Evolutionary conservation across 768 basidiomycete genomes (phyloP).

Genomic region (Cyclocybe cylindracea): DNA sequence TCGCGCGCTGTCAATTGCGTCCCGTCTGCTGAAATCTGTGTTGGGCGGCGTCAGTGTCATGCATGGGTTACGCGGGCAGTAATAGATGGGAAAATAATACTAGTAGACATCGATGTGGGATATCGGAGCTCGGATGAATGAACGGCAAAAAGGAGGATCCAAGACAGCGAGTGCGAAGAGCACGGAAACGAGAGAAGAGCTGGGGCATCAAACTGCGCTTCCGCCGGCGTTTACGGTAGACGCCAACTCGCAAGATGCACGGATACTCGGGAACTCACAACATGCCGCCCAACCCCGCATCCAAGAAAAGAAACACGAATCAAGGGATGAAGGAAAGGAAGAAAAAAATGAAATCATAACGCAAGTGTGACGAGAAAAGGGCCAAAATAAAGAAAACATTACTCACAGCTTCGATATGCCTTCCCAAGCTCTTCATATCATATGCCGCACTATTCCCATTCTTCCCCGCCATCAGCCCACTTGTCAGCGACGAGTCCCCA

Average conservation of each 20-base stretch:
- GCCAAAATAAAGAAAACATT: slow-evolving; percentile 1
- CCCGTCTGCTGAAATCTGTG: slow-evolving; percentile 63
- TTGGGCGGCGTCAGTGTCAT: no score
- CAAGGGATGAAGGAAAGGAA: slow-evolving; percentile 8
- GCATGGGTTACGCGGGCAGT: no score
- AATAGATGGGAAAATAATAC: no score
- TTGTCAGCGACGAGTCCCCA: slow-evolving; percentile 47
- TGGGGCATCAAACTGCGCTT: no score
- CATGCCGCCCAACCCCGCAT: neutral
- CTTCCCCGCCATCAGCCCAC: slow-evolving; percentile 70
- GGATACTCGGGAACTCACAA: no score
- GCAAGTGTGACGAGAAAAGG: neutral
- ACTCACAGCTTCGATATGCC: slow-evolving; percentile 96
- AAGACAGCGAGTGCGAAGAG: no score
- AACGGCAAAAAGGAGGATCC: no score
- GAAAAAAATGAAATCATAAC: slow-evolving; percentile 6
- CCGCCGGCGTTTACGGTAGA: no score
- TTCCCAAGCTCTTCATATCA: slow-evolving; percentile 98
- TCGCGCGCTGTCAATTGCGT: slow-evolving; percentile 74
- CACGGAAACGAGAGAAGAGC: no score
- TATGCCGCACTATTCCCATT: slow-evolving; percentile 82
- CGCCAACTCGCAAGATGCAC: no score
- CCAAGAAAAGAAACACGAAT: neutral
- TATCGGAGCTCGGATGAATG: neutral
- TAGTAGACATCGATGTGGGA: neutral